Evolutionary conservation across 2,329 filamentous ascomycete species (phyloP).

Genomic region (Elsinoe australis): DNA sequence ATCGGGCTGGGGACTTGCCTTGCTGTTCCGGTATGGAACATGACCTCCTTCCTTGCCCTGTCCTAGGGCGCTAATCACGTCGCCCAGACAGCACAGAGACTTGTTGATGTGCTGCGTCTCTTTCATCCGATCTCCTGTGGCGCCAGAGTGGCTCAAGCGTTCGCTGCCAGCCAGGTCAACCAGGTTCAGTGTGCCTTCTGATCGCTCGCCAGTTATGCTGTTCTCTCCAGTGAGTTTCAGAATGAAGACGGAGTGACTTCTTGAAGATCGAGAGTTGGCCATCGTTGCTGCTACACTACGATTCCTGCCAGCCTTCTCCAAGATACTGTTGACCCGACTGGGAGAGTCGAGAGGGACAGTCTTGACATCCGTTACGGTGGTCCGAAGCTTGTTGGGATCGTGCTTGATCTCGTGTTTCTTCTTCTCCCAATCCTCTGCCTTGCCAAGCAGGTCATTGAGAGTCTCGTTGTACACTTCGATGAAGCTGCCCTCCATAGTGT

Average conservation of each 20-base stretch:
- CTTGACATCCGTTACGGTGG: constrained; percentile 71
- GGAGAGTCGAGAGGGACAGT: constrained; percentile 71
- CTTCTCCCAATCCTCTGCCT: constrained; percentile 62
- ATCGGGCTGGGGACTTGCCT: no score
- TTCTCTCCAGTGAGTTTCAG: constrained; percentile 63
- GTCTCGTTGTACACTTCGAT: constrained; percentile 98
- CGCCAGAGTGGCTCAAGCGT: constrained; percentile 76
- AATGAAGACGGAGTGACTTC: constrained; percentile 94
- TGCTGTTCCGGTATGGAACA: constrained; percentile 91
- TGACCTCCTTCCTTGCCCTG: constrained; percentile 64
- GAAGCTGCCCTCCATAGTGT: constrained; percentile 90
- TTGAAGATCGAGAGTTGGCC: constrained; percentile 87
- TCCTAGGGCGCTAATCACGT: constrained; percentile 90
- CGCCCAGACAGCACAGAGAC: constrained; percentile 80
- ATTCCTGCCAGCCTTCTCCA: constrained; percentile 74
- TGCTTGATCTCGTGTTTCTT: constrained; percentile 87
- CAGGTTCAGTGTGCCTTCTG: constrained; percentile 88
- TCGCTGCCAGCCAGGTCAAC: constrained; percentile 94
- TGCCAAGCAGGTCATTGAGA: constrained; percentile 77
- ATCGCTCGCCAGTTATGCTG: constrained; percentile 67
- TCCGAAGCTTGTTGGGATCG: constrained; percentile 73
- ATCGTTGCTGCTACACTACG: constrained; percentile 94
- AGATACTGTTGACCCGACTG: constrained; percentile 68
- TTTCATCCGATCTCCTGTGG: constrained; percentile 76
- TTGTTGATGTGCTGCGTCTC: constrained; percentile 98